phyloP scores from a whole-genome alignment of 352 stramenopile species.

The Pythium chondricola region DNA sequence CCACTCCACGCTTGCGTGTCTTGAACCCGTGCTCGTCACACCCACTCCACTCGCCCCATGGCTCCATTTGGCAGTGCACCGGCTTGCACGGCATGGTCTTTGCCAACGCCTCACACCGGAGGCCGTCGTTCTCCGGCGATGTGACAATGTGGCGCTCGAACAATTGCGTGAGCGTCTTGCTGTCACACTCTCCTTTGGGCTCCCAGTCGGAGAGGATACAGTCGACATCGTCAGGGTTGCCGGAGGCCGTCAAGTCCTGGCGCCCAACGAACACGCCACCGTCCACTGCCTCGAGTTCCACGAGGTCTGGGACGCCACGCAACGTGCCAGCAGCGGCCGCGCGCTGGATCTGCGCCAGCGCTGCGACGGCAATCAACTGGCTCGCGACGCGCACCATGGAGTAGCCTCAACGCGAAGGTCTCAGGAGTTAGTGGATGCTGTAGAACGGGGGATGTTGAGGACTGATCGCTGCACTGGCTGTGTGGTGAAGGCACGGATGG shows the following conservation, averaged over 20 bases:
- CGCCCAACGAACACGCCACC: not conserved
- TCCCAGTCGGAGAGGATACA: not conserved
- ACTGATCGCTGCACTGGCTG: no score
- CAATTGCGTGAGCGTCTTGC: not conserved
- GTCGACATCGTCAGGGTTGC: not conserved
- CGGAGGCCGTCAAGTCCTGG: not conserved
- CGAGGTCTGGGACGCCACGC: not conserved
- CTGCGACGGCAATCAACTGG: no score
- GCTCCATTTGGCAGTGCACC: not conserved
- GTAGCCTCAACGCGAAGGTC: no score
- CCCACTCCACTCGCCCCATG: not conserved
- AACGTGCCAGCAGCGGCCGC: not conserved
- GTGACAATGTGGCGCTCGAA: constrained; percentile 8
- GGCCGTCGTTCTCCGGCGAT: constrained; percentile 1
- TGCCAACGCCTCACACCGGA: not conserved
- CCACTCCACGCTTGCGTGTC: constrained; percentile 28
- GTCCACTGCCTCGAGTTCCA: not conserved
- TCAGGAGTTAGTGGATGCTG: no score
- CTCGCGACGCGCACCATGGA: no score
- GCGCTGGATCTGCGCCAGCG: not conserved
- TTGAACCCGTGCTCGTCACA: constrained; percentile 12
- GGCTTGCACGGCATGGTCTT: not conserved
- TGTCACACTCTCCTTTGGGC: not conserved
- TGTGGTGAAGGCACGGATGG: no score
- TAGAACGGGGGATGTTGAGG: no score